Evolutionary conservation across 805 yeast species (phyloP), one percentile per base, ranked within the genome.

Genomic region (Kodamaea fukazawae): DNA sequence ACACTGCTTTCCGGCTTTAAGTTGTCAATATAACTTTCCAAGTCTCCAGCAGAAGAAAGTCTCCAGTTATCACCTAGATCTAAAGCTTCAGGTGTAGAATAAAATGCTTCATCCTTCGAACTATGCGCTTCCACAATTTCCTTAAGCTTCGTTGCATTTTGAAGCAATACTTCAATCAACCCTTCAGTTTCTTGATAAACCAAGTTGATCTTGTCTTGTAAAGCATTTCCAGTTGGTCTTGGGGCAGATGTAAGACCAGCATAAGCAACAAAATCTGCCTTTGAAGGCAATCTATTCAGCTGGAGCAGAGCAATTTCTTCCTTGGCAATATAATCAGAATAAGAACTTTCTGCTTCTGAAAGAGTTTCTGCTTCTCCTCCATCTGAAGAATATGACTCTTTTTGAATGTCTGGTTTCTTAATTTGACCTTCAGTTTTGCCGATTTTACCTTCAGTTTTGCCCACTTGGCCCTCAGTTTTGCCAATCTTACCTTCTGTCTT

Each of bases 141-240:
- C 35, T 46, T 27, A 23, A 35, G 20, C n/a, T 10, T 22, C 14
- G 16, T 7, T 3, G 14, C 12, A 39, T 66, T 66, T 11, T 34
- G 26, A 8, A 48, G 38, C 14, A 64, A 45, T 7, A 60, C 44
- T 13, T 44, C 34, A 17, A 60, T 32, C n/a, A 59, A 45, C 0
- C 60, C 71, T 13, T 51, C 46, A 1, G 67, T 57, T 10, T 41
- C 41, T 30, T 51, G 48, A n/a, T 54, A 34, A 20, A 65, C 56
- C 33, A 54, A 52, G 4, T 36, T 31, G 13, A 56, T 52, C 31
- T 54, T 49, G n/a, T 47, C 44, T 12, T 31, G 15, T 11, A 55
- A 38, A 11, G 32, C 45, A 28, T 47, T 40, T 3, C 29, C 35
- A 3, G 45, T 30, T 7, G 26, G 28, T 14, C 9, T 16, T 5